These are phyloP conservation scores for Trichophyton benhamiae DNA, from an alignment of 2,329 filamentous ascomycete genomes.

Conservation along the genomic window DNA sequence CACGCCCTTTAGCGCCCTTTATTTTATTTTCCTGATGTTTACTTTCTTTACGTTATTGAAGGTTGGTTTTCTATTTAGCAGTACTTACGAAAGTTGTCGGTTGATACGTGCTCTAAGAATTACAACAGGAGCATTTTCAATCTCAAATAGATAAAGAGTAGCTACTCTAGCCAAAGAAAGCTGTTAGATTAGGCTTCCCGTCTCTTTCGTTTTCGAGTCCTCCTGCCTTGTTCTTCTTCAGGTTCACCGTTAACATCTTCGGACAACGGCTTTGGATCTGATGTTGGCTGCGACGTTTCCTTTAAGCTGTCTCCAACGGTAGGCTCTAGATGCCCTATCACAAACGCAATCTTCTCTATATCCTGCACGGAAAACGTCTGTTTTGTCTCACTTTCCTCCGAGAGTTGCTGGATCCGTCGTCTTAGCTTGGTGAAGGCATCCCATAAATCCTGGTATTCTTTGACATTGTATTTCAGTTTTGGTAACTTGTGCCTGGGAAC, in stretches of 20 bases:
- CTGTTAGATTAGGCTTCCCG: neutral
- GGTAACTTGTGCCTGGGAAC: neutral
- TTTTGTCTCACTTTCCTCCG: conserved; percentile 1
- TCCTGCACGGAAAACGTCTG: conserved; percentile 20
- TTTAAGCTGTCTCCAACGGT: conserved; percentile 11
- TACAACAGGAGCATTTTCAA: neutral
- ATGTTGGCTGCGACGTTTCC: neutral
- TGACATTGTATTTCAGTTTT: conserved; percentile 31
- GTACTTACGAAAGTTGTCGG: too few species aligned
- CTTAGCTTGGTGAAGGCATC: conserved; percentile 17
- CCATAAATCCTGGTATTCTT: conserved; percentile 29
- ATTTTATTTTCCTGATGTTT: neutral
- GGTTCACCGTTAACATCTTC: neutral
- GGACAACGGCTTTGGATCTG: neutral
- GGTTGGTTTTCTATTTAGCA: too few species aligned
- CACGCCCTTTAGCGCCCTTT: neutral
- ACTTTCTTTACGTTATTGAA: too few species aligned
- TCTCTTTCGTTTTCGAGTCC: neutral
- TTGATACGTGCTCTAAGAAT: too few species aligned
- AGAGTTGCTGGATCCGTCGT: conserved; percentile 15
- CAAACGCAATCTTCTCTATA: conserved; percentile 29
- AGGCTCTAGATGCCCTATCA: conserved; percentile 24
- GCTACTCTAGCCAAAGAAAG: neutral
- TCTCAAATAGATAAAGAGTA: neutral
- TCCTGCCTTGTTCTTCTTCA: neutral